Base-by-base conservation (phyloP, 1,284 basidiomycete genomes). In the Cryptococcus maquisensis region DNA sequence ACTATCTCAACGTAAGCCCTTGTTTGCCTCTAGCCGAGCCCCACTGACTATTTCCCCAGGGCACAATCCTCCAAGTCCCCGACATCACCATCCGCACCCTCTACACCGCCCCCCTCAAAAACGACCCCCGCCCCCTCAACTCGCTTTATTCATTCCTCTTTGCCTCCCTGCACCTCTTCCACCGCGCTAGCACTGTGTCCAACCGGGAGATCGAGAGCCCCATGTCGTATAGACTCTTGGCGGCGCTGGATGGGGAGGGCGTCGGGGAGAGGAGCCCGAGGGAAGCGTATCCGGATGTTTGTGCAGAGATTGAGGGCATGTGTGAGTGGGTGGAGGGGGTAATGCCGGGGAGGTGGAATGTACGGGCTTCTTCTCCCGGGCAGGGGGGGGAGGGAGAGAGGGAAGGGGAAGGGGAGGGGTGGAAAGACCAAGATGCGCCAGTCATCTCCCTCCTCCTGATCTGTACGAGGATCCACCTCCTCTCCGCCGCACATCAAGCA, bases 201-300 rank as follows among this genome's bases (percentile, higher is more conserved):
- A 12, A 26, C 13, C 35, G 51, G 10, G 43, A 36, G 3, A 41
- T 54, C 4, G 63, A 61, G 46, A 5, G 6, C 32, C 23, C 36
- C 10, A 15, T 36, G 2, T 41, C 57, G 15, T 61, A 52, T 37
- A 6, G 28, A 6, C 12, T 10, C 45, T 15, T 47, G 37, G 3
- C 7, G 12, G 15, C n/a, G n/a, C 18, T 49, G 47, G 32, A 26
- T 51, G 13, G 38, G n/a, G n/a, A n/a, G n/a, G n/a, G n/a, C n/a
- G n/a, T n/a, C n/a, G n/a, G n/a, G n/a, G n/a, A n/a, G n/a, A n/a
- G n/a, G n/a, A n/a, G n/a, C n/a, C n/a, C n/a, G n/a, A n/a, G 48
- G 13, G 15, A 43, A 41, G 56, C 60, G 16, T 43, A 60, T 35
- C 63, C 63, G 1, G 24, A n/a, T 12, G 63, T 62, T 13, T 67